A percentile compares a stretch with the other conserved stretches of the same genome.
These are phyloP conservation scores for Neurospora tetrasperma DNA, from an alignment of 495 filamentous ascomycete genomes.

Conservation along the genomic window DNA sequence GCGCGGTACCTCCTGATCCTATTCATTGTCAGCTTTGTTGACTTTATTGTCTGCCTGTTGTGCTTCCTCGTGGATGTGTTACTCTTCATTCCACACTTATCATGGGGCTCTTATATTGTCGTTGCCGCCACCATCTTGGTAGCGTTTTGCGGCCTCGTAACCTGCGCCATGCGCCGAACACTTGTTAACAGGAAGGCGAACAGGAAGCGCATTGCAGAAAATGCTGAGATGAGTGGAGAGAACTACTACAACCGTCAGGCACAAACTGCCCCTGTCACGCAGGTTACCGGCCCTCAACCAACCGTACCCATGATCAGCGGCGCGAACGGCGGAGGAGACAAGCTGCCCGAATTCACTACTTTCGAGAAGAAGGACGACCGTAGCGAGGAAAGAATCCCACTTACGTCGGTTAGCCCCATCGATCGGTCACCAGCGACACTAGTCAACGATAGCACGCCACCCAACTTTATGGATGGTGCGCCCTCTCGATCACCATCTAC, in stretches of 20 bases:
- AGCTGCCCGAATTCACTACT: slow-evolving; percentile 62
- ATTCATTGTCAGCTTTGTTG: slow-evolving; percentile 76
- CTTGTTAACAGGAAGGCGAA: slow-evolving; percentile 85
- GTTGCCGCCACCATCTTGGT: slow-evolving; percentile 84
- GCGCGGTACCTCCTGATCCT: slow-evolving; percentile 75
- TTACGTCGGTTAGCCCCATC: slow-evolving; percentile 57
- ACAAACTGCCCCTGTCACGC: slow-evolving; percentile 28
- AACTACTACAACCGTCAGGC: slow-evolving; percentile 76
- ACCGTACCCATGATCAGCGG: slow-evolving; percentile 46
- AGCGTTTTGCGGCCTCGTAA: slow-evolving; percentile 71
- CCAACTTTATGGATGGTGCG: slow-evolving; percentile 20
- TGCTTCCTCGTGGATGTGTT: slow-evolving; percentile 94
- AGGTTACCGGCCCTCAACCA: slow-evolving; percentile 37
- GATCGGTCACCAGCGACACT: slow-evolving; percentile 33
- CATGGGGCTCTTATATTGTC: slow-evolving; percentile 93
- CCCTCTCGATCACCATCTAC: slow-evolving; percentile 28
- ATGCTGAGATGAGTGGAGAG: slow-evolving; percentile 89
- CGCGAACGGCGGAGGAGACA: slow-evolving; percentile 43
- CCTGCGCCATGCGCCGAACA: slow-evolving; percentile 94
- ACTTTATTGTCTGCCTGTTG: slow-evolving; percentile 72
- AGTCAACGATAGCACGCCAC: slow-evolving; percentile 23
- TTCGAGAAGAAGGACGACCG: slow-evolving; percentile 59
- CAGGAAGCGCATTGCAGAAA: slow-evolving; percentile 83
- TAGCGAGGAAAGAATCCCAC: slow-evolving; percentile 69
- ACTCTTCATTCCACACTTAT: slow-evolving; percentile 86